A percentile compares a stretch with the other conserved stretches of the same genome.
phyloP scores from a whole-genome alignment of 179 eudicot genomes.

The Vitellaria paradoxa region DNA sequence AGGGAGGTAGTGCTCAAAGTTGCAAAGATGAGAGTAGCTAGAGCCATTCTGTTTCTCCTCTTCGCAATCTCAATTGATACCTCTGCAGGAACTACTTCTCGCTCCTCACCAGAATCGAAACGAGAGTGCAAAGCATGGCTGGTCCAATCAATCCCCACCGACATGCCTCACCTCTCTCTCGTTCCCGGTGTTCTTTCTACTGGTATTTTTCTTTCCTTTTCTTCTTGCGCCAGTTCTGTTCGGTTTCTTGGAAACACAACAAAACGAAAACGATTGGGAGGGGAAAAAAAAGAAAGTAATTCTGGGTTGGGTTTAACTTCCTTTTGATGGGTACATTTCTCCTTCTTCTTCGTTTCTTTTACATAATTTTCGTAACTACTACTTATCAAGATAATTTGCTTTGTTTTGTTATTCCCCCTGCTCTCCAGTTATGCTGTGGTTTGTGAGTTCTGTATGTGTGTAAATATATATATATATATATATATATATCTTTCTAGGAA shows the following conservation, averaged over 20 bases:
- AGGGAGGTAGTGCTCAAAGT: background rate
- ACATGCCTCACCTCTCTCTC: constrained; percentile 64
- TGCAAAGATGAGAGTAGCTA: background rate
- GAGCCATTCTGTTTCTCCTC: background rate
- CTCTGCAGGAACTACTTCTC: background rate
- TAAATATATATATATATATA: too few species aligned
- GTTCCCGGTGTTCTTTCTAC: constrained; percentile 76
- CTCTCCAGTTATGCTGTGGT: background rate
- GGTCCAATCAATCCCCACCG: constrained; percentile 81
- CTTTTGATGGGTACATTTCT: background rate
- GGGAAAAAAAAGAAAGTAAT: too few species aligned
- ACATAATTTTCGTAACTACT: background rate
- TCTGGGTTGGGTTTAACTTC: background rate
- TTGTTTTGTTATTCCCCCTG: background rate
- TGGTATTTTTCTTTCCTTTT: constrained; percentile 32
- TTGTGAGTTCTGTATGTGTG: background rate
- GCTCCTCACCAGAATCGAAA: background rate
- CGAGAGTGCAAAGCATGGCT: constrained; percentile 72
- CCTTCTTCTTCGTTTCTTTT: background rate
- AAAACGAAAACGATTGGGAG: background rate
- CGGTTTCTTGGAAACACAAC: background rate
- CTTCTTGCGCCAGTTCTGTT: background rate
- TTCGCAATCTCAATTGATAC: background rate
- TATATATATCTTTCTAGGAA: too few species aligned
- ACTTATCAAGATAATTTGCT: background rate